phyloP scores from a whole-genome alignment of 768 basidiomycete genomes.

The Termitomyces sp. region DNA sequence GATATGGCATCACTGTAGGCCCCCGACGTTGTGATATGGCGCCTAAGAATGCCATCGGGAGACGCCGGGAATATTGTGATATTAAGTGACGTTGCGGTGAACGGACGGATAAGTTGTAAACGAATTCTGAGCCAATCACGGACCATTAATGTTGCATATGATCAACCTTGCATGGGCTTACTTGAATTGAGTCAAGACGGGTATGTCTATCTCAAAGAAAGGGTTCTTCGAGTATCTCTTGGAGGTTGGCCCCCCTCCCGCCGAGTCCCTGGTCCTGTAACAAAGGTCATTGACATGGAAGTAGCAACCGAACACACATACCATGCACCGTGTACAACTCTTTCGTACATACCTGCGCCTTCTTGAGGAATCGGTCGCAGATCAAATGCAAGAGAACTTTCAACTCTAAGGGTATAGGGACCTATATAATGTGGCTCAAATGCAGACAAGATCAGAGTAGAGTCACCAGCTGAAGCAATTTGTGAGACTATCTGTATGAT shows the following conservation, averaged over 20 bases:
- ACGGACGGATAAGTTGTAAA: constrained; percentile 51
- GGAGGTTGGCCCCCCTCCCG: constrained; percentile 68
- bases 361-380: constrained; percentile 71
- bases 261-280: constrained; percentile 48
- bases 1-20: constrained; percentile 72
- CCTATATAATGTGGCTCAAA: constrained; percentile 74
- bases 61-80: constrained; percentile 49
- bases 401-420: constrained; percentile 56
- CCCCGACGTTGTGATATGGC: constrained; percentile 64
- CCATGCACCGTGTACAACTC: constrained; percentile 71
- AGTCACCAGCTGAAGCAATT: constrained; percentile 56
- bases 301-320: constrained; percentile 19
- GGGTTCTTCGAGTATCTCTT: constrained; percentile 68
- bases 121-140: constrained; percentile 46
- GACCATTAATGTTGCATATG: background rate
- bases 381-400: constrained; percentile 57
- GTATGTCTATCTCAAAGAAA: constrained; percentile 54
- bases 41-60: constrained; percentile 24
- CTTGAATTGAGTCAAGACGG: constrained; percentile 52
- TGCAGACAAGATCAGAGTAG: constrained; percentile 79
- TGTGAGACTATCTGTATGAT: background rate
- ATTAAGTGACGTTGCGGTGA: constrained; percentile 47
- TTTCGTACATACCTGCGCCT: constrained; percentile 87
- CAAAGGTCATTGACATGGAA: background rate
- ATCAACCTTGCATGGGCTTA: constrained; percentile 24